Base-by-base conservation (phyloP, 1,284 basidiomycete species). In the Cryptococcus sp. region DNA sequence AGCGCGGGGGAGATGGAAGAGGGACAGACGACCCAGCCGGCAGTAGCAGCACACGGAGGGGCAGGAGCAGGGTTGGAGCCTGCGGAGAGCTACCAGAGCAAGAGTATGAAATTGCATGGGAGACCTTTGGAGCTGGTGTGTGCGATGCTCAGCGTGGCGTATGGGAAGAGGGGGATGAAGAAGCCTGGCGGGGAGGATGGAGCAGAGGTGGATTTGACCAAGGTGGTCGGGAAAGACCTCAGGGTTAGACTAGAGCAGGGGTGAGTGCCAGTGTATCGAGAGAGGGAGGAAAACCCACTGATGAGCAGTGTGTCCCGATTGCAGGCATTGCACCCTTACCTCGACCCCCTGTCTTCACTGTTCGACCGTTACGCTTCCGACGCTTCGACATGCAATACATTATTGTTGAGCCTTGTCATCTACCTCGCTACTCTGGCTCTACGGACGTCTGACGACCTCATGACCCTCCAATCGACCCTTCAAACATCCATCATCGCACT, bases 251-350 rank as follows among this genome's bases (percentile, higher is more conserved):
- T 71, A 11, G 55, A 59, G 11, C 52, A 53, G n/a, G 64, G 66
- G 51, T 67, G 43, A 43, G 60, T 53, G 5, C 3, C 10, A 12
- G 23, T 4, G 10, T 9, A 5, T 11, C 6, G 38, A 16, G 23
- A 23, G n/a, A n/a, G n/a, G 19, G 5, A 31, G 31, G 26, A 19
- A 5, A 47, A 18, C 23, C 31, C n/a, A 14, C 45, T 52, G 10
- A 54, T 32, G 25, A 21, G 22, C 36, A 66, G 64, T 16, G 60
- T 58, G 26, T 34, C 54, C 2, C 59, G 63, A 45, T 52, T 71
- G 12, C 55, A 57, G 14, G 59, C 61, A 12, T 63, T 57, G 14
- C 69, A 71, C 43, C 66, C 68, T 3, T 68, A 69, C 41, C 56
- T 71, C 32, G 65, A 68, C 10, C 42, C 57, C 22, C 40, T 71